Base-by-base conservation (phyloP, 768 basidiomycete genomes). In the Xanthoconium stramineum region DNA sequence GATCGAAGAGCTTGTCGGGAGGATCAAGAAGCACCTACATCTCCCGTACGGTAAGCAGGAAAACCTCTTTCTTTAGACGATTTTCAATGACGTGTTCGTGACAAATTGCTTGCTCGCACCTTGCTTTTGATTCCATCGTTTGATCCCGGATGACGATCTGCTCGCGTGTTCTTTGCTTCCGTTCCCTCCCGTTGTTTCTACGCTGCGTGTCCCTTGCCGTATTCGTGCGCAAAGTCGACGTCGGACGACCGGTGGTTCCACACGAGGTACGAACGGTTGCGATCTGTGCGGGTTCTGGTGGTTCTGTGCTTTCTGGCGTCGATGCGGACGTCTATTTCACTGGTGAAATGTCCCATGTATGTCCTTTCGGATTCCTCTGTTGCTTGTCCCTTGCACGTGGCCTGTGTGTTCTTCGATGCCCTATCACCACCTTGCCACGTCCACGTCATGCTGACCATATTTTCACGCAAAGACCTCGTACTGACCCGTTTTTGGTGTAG, bases 241-340 rank as follows among this genome's bases (percentile, higher is more conserved):
- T 90, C 42, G 89, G 83, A 37, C 81, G 81, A 65, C 77, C 74
- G 14, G 42, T 60, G 60, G n/a, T 63, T 42, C 40, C 62, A 52
- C 64, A 68, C 59, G 62, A 70, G 59, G 65, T 88, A 49, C 72
- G 75, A 53, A 83, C 84, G 30, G 80, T 97, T 55, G 94, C 91
- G 50, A 86, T 98, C 57, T 97, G 95, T 71, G 94, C 94, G 36
- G 96, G 96, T 36, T 87, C 88, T 30, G 95, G 94, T 47, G 89
- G 83, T 2, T 87, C 86, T 43, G 78, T 95, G 69, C 80, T 98
- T 47, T 71, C 78, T 19, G 86, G 83, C 47, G 77, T 83, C 38
- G 72, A 82, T 45, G 94, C 94, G 38, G 94, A 97, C 70, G 82
- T 94, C 28, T 93, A 90, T 70, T 79, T 94, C 64, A 98, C 96